Conservation (phyloP, 768 basidiomycete genomes). For the Polyporus arcularius region DNA sequence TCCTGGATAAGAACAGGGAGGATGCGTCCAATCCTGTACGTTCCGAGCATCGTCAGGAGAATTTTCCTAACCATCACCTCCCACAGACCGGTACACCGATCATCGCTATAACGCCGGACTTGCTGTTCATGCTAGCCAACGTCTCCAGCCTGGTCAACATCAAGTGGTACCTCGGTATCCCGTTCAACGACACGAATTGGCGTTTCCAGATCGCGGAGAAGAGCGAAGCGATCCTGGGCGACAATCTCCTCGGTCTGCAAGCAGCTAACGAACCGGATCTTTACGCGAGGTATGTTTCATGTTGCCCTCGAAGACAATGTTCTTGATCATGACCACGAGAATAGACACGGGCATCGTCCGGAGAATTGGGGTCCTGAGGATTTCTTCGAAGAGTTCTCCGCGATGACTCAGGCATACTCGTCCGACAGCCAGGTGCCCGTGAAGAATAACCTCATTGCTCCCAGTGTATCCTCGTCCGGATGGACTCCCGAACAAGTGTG, state of each 20-base stretch:
- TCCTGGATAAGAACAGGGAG: constrained; percentile 50
- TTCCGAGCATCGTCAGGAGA: background rate
- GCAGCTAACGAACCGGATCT: constrained; percentile 81
- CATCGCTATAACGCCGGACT: constrained; percentile 59
- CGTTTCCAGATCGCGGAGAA: constrained; percentile 55
- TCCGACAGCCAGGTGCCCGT: constrained; percentile 40
- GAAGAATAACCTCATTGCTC: constrained; percentile 57
- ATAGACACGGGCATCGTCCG: constrained; percentile 38
- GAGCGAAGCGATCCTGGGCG: constrained; percentile 62
- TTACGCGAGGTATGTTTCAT: constrained; percentile 39
- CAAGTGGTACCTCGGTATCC: constrained; percentile 66
- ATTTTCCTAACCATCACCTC: constrained; percentile 22
- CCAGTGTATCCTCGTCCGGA: constrained; percentile 52
- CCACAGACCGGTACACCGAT: constrained; percentile 69
- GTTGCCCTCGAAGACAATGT: background rate
- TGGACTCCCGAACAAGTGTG: constrained; percentile 56
- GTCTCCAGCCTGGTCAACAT: constrained; percentile 58
- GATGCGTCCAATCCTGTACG: constrained; percentile 35
- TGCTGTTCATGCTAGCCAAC: constrained; percentile 66
- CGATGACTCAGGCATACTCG: constrained; percentile 44
- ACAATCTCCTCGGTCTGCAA: constrained; percentile 64
- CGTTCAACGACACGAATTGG: constrained; percentile 68
- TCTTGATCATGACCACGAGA: background rate
- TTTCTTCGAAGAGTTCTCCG: constrained; percentile 54
- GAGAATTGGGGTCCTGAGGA: constrained; percentile 33